A percentile compares a stretch with the other conserved stretches of the same genome.
Conservation (phyloP, 345 rosid species). For the Viola odorata region DNA sequence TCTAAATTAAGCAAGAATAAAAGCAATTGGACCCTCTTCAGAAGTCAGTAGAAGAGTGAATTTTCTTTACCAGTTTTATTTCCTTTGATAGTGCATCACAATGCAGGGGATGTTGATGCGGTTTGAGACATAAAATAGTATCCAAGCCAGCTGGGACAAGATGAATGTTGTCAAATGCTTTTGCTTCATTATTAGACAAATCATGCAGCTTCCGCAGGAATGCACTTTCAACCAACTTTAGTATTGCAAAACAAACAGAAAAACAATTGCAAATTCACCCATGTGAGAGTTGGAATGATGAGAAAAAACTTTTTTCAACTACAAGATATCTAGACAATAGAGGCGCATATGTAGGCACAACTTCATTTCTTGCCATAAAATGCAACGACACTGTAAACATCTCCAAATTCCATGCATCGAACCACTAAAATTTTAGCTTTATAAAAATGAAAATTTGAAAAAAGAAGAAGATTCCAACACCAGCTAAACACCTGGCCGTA, state of each 20-base stretch:
- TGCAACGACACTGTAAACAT: too few species aligned
- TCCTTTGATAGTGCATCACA: conserved; percentile 67
- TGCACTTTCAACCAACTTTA: conserved; percentile 70
- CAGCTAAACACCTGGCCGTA: conserved; percentile 68
- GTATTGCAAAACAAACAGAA: conserved; percentile 5
- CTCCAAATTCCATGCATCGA: too few species aligned
- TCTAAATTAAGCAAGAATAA: conserved; percentile 36
- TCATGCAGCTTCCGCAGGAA: conserved; percentile 65
- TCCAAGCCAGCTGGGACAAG: conserved; percentile 61
- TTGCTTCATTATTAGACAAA: conserved; percentile 48
- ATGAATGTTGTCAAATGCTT: conserved; percentile 46
- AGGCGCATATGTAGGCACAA: too few species aligned
- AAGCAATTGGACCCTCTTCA: conserved; percentile 20
- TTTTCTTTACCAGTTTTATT: conserved; percentile 56
- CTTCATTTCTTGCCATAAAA: too few species aligned
- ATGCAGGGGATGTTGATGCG: conserved; percentile 73
- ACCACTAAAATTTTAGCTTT: too few species aligned
- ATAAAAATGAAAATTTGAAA: background rate
- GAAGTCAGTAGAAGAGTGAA: conserved; percentile 7
- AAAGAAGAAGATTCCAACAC: background rate
- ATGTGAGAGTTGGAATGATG: conserved; percentile 4
- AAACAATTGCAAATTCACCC: conserved; percentile 5
- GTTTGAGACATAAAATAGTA: conserved; percentile 40
- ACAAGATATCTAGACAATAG: background rate
- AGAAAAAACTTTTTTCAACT: conserved; percentile 1